phyloP scores from a whole-genome alignment of 306 rosid genomes.

The Crataegus laevigata region DNA sequence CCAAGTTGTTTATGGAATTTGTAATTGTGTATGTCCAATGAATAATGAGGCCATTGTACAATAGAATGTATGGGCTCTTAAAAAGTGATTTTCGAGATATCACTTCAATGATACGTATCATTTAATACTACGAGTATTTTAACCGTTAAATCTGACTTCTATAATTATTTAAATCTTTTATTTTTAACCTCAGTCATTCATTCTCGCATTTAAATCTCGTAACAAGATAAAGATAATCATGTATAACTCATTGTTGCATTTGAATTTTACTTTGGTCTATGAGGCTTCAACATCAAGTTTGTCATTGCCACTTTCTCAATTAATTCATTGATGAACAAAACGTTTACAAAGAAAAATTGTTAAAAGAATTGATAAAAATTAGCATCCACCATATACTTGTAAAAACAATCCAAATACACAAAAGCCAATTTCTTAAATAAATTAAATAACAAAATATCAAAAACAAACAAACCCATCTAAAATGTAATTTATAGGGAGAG shows the following conservation, averaged over 20 bases:
- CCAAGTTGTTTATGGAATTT: neutral
- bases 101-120: rapidly evolving
- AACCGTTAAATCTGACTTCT: rapidly evolving
- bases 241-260: too few relatives aligned
- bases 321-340: neutral
- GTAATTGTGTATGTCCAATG: neutral
- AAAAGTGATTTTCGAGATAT: too few relatives aligned
- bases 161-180: too few relatives aligned
- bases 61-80: too few relatives aligned
- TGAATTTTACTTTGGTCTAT: neutral
- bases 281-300: neutral
- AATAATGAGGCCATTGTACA: neutral
- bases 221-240: neutral
- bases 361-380: too few relatives aligned
- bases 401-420: neutral
- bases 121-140: too few relatives aligned
- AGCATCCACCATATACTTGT: neutral
- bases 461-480: neutral
- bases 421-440: neutral
- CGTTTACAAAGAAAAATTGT: neutral
- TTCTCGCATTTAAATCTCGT: too few relatives aligned
- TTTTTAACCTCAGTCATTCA: too few relatives aligned
- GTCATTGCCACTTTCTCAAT: neutral
- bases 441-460: neutral
- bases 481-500: neutral